phyloP scores from a whole-genome alignment of 306 rosid species.

The Prinsepia uniflora region DNA sequence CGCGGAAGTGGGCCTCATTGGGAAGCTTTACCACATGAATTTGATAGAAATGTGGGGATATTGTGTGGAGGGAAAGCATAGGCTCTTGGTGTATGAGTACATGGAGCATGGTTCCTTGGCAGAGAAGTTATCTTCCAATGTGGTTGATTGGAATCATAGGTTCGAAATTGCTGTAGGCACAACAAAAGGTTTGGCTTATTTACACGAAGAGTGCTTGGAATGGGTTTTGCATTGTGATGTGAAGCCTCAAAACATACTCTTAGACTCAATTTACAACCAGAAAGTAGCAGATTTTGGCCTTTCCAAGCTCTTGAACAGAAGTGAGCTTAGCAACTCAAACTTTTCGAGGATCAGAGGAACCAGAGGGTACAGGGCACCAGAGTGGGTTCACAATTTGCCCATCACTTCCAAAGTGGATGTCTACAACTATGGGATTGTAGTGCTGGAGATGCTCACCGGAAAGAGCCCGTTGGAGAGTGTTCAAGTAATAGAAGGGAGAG shows the following conservation, averaged over 20 bases:
- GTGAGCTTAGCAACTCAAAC: conserved; percentile 20
- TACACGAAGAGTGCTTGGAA: conserved; percentile 63
- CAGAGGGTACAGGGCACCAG: conserved; percentile 73
- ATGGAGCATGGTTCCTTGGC: conserved; percentile 48
- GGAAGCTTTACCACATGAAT: conserved; percentile 59
- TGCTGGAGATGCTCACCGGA: conserved; percentile 53
- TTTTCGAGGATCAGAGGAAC: conserved; percentile 55
- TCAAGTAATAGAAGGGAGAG: conserved; percentile 16
- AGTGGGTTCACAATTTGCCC: conserved; percentile 50
- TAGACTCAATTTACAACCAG: conserved; percentile 42
- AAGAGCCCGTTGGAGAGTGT: conserved; percentile 24
- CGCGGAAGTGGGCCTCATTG: conserved; percentile 48
- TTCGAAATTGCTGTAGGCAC: conserved; percentile 46
- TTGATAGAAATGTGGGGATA: conserved; percentile 61
- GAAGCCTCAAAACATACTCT: conserved; percentile 63
- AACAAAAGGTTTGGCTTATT: conserved; percentile 49
- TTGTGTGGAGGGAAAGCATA: conserved; percentile 48
- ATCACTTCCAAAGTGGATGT: conserved; percentile 65
- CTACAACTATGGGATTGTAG: conserved; percentile 58
- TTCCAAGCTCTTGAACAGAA: conserved; percentile 41
- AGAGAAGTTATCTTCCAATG: conserved; percentile 19
- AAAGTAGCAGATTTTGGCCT: conserved; percentile 63
- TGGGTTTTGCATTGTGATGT: conserved; percentile 72
- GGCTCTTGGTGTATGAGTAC: conserved; percentile 48
- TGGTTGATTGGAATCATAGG: conserved; percentile 42